Percentiles rank a stretch among this genome's conserved stretches.
phyloP scores from a whole-genome alignment of 2,329 filamentous ascomycete species.

The Cytospora piceicola region DNA sequence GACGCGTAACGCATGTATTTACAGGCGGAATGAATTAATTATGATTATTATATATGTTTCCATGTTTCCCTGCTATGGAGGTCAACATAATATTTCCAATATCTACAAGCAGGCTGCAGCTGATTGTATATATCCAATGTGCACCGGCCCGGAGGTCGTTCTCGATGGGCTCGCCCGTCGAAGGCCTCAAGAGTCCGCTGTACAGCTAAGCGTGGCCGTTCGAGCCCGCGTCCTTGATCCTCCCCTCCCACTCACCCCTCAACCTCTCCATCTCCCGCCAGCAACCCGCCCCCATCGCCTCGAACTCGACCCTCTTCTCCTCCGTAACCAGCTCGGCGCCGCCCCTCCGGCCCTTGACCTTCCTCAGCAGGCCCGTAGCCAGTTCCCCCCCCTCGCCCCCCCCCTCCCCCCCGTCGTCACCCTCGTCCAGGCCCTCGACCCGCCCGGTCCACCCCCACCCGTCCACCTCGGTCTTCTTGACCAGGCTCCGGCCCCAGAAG shows the following conservation, averaged over 20 bases:
- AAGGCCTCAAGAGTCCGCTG: background rate
- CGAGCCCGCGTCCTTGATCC: constrained; percentile 35
- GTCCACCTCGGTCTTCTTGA: constrained; percentile 80
- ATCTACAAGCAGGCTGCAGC: background rate
- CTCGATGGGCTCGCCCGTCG: background rate
- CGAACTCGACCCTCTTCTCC: constrained; percentile 64
- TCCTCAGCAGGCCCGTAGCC: constrained; percentile 52
- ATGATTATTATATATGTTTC: background rate
- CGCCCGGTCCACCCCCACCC: constrained; percentile 79
- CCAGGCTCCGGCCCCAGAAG: constrained; percentile 58
- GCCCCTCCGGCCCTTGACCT: constrained; percentile 61
- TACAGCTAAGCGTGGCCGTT: constrained; percentile 1
- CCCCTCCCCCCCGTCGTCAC: constrained; percentile 38
- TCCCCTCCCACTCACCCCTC: constrained; percentile 66
- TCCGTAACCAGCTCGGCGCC: constrained; percentile 62
- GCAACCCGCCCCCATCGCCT: constrained; percentile 60
- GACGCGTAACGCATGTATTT: background rate
- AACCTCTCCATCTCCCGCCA: constrained; percentile 76
- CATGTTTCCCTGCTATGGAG: background rate
- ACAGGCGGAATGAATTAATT: background rate
- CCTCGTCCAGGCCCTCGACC: constrained; percentile 49
- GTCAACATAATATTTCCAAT: background rate
- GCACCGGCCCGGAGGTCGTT: background rate
- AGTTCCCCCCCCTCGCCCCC: constrained; percentile 44
- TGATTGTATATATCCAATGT: background rate